phyloP scores from a whole-genome alignment of 140 eudicot genomes.

The Flaveria floridana region DNA sequence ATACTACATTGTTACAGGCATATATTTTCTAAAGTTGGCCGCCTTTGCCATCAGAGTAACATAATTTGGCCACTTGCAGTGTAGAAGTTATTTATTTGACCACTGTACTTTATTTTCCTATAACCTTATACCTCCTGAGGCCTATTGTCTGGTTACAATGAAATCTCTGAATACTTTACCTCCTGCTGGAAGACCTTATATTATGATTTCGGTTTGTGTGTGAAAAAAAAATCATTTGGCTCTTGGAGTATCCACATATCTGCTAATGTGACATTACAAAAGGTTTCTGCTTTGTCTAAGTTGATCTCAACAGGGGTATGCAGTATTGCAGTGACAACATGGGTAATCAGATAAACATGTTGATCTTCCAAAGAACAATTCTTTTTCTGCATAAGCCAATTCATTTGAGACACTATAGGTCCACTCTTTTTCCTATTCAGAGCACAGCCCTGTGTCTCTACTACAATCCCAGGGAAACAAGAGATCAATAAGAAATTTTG shows the following conservation, averaged over 20 bases:
- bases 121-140: no score
- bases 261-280: not conserved
- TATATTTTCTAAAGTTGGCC: not conserved
- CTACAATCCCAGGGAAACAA: no score
- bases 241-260: not conserved
- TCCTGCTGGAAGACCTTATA: not conserved
- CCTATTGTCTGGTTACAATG: not conserved
- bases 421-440: no score
- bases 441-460: no score
- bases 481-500: no score
- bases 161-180: not conserved
- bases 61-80: not conserved
- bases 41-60: not conserved
- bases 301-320: not conserved
- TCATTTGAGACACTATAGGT: no score
- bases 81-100: not conserved
- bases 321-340: not conserved
- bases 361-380: no score
- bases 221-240: not conserved
- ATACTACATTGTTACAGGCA: not conserved
- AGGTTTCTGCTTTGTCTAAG: slow-evolving; percentile 1
- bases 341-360: not conserved
- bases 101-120: not conserved
- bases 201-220: not conserved
- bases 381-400: no score